phyloP scores from a whole-genome alignment of 192 early-diverging fungal species.

The Thamnidium elegans region DNA sequence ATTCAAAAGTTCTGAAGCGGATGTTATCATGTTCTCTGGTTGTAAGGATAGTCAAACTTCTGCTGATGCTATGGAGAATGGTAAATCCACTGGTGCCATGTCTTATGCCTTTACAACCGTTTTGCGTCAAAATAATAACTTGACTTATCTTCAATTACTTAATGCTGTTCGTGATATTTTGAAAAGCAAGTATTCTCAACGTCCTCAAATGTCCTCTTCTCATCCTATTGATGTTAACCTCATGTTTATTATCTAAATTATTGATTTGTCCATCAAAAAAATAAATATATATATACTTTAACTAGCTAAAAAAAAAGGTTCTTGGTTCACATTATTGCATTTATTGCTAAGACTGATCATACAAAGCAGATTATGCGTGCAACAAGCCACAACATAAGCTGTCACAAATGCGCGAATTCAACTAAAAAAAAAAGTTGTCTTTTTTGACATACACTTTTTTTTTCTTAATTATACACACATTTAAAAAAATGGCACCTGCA shows the following conservation, averaged over 20 bases:
- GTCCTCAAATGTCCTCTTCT: slow-evolving; percentile 73
- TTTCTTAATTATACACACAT: not conserved
- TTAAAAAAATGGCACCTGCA: slow-evolving; percentile 17
- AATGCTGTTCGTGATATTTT: slow-evolving; percentile 65
- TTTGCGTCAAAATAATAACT: slow-evolving; percentile 50
- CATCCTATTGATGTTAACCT: slow-evolving; percentile 49
- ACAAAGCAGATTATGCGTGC: too few relatives aligned
- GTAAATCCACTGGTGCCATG: slow-evolving; percentile 68
- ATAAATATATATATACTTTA: too few relatives aligned
- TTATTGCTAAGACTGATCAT: too few relatives aligned
- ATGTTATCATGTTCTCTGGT: slow-evolving; percentile 80
- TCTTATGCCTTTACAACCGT: slow-evolving; percentile 63
- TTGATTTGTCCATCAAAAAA: too few relatives aligned
- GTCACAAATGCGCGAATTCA: too few relatives aligned
- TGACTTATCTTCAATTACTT: slow-evolving; percentile 70
- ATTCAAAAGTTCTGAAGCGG: slow-evolving; percentile 51
- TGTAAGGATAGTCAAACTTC: slow-evolving; percentile 81
- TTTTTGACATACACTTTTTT: not conserved
- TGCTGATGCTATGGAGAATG: slow-evolving; percentile 65
- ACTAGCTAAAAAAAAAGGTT: too few relatives aligned
- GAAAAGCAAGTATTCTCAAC: slow-evolving; percentile 61
- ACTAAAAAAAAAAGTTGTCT: slow-evolving; percentile 4
- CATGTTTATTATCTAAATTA: slow-evolving; percentile 25
- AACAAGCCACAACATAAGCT: too few relatives aligned
- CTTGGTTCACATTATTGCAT: too few relatives aligned